These are phyloP conservation scores for Triticum urartu DNA, from an alignment of 176 grass and related monocot genomes.

Conservation along the genomic window DNA sequence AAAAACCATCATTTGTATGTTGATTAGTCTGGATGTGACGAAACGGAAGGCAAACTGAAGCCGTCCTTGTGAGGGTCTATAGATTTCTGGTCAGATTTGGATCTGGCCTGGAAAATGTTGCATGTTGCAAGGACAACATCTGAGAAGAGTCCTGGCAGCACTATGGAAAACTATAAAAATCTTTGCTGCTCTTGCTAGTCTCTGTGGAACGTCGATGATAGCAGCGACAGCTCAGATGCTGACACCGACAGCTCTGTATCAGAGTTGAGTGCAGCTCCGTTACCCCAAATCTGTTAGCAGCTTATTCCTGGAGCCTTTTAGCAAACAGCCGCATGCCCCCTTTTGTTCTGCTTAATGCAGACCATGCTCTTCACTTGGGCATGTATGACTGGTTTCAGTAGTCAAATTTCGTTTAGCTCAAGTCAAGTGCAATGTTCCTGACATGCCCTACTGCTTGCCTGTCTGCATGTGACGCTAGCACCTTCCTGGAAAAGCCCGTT, in stretches of 20 bases:
- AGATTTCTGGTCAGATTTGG: constrained; percentile 50
- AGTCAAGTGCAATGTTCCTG: neutral
- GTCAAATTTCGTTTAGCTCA: neutral
- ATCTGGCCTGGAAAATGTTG: constrained; percentile 93
- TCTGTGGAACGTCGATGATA: constrained; percentile 45
- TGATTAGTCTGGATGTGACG: too few relatives aligned
- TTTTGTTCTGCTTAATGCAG: neutral
- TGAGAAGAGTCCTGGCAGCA: constrained; percentile 62
- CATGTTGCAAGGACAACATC: constrained; percentile 85
- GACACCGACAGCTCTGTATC: constrained; percentile 7
- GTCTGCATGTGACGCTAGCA: neutral
- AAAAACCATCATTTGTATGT: too few relatives aligned
- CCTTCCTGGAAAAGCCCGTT: neutral
- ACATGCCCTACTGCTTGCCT: neutral
- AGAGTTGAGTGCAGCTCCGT: constrained; percentile 24
- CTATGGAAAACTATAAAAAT: constrained; percentile 69
- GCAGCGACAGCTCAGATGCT: constrained; percentile 23
- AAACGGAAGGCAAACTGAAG: too few relatives aligned
- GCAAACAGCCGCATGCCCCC: neutral
- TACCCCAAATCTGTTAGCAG: neutral
- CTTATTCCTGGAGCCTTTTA: constrained; percentile 12
- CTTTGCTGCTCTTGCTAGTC: constrained; percentile 66
- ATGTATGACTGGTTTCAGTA: constrained; percentile 4
- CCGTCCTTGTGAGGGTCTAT: too few relatives aligned
- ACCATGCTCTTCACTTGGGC: neutral